Conservation (phyloP, 2,329 filamentous ascomycete genomes). For the Thelonectria discophora region DNA sequence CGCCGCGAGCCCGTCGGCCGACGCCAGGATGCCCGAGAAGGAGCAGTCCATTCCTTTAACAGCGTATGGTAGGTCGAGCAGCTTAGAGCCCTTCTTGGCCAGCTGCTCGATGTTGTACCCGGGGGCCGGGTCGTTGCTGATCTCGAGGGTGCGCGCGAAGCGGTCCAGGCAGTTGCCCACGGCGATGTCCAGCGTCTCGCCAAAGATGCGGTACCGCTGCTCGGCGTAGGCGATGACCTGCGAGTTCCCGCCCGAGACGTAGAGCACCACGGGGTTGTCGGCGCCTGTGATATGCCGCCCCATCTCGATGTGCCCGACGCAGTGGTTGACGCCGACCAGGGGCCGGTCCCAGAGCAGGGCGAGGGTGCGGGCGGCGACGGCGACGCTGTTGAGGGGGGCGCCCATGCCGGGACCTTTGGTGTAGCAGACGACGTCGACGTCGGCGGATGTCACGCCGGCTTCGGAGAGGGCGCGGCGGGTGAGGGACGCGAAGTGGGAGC, state of each 20-base stretch:
- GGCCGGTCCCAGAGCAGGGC: constrained; percentile 85
- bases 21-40: constrained; percentile 90
- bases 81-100: constrained; percentile 74
- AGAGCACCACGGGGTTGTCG: constrained; percentile 90
- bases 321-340: constrained; percentile 97
- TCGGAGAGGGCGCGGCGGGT: constrained; percentile 80
- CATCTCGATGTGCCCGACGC: constrained; percentile 99
- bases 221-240: constrained; percentile 98
- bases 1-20: constrained; percentile 80
- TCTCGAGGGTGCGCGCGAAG: constrained; percentile 89
- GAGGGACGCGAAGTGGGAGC: constrained; percentile 82
- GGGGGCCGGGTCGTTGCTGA: constrained; percentile 94
- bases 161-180: constrained; percentile 97
- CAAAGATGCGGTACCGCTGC: constrained; percentile 95
- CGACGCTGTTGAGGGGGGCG: constrained; percentile 86
- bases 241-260: constrained; percentile 95
- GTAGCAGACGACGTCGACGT: constrained; percentile 94
- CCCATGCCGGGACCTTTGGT: constrained; percentile 98
- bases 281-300: constrained; percentile 91
- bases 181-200: constrained; percentile 95
- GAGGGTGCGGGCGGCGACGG: constrained; percentile 83
- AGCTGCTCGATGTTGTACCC: constrained; percentile 98
- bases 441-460: constrained; percentile 66
- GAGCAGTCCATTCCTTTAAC: constrained; percentile 99
- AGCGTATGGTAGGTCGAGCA: constrained; percentile 91